These are phyloP conservation scores for Myxozyma melibiosi DNA, from an alignment of 805 yeast genomes.

Conservation along the genomic window DNA sequence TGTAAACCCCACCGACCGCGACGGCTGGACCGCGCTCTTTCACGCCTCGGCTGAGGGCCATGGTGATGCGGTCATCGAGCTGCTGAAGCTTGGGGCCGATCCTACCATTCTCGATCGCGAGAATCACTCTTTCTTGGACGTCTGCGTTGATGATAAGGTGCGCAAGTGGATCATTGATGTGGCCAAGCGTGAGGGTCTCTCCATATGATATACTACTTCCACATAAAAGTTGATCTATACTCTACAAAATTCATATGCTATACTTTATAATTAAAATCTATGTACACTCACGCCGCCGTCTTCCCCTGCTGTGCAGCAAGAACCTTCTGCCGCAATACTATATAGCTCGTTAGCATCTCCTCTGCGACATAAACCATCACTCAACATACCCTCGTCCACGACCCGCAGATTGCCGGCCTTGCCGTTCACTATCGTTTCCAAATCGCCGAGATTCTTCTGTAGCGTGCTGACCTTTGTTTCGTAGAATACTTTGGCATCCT, in stretches of 20 bases:
- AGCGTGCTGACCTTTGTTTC: constrained; percentile 71
- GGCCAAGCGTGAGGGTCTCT: constrained; percentile 22
- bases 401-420: constrained; percentile 66
- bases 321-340: constrained; percentile 31
- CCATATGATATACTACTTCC: background rate
- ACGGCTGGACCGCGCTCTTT: constrained; percentile 86
- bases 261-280: background rate
- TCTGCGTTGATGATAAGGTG: constrained; percentile 58
- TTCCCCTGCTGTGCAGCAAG: constrained; percentile 25
- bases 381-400: constrained; percentile 49
- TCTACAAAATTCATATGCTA: background rate
- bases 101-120: constrained; percentile 49
- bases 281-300: constrained; percentile 7
- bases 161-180: constrained; percentile 39
- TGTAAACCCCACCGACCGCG: constrained; percentile 65
- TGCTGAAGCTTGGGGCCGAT: constrained; percentile 72
- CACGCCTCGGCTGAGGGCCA: constrained; percentile 91
- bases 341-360: background rate
- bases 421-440: constrained; percentile 73
- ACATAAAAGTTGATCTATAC: background rate
- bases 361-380: background rate
- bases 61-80: constrained; percentile 67
- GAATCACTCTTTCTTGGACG: constrained; percentile 58
- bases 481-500: constrained; percentile 71
- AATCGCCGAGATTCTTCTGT: constrained; percentile 68